These are phyloP conservation scores for Prunus kanzakura DNA, from an alignment of 306 rosid genomes.

Conservation along the genomic window DNA sequence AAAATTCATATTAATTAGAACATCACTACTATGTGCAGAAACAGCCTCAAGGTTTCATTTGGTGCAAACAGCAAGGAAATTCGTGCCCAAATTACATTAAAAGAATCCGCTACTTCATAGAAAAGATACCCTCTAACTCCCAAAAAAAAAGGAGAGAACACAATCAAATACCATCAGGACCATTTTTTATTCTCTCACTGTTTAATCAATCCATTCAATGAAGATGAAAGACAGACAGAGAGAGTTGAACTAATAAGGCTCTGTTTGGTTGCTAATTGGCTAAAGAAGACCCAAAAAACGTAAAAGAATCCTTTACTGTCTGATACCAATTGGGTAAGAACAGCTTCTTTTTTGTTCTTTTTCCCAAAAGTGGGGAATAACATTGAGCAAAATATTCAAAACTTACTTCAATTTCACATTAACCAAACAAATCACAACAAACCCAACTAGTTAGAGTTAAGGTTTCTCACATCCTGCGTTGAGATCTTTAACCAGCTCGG, in stretches of 20 bases:
- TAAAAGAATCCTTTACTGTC: not conserved
- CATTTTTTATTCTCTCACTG: no score
- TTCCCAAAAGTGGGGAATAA: no score
- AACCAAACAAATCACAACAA: not conserved
- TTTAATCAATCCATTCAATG: not conserved
- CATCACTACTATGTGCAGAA: not conserved
- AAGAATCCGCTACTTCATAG: no score
- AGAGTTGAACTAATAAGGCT: not conserved
- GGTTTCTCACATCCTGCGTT: slow-evolving; percentile 58
- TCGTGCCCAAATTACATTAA: not conserved
- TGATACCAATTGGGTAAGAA: no score
- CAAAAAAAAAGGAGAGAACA: not conserved
- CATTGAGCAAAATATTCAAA: no score
- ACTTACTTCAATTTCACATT: no score
- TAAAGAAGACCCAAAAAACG: not conserved
- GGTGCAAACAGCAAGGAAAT: not conserved
- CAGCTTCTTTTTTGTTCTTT: no score
- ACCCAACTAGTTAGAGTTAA: not conserved
- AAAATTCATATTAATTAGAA: not conserved
- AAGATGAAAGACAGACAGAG: not conserved
- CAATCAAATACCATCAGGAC: not conserved
- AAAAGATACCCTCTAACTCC: not conserved
- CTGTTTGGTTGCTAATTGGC: not conserved
- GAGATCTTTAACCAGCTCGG: slow-evolving; percentile 76
- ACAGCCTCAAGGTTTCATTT: not conserved